Evolutionary conservation across 2,329 filamentous ascomycete genomes (phyloP), one percentile per base, ranked within the genome.

Genomic region (Oidium heveae): DNA sequence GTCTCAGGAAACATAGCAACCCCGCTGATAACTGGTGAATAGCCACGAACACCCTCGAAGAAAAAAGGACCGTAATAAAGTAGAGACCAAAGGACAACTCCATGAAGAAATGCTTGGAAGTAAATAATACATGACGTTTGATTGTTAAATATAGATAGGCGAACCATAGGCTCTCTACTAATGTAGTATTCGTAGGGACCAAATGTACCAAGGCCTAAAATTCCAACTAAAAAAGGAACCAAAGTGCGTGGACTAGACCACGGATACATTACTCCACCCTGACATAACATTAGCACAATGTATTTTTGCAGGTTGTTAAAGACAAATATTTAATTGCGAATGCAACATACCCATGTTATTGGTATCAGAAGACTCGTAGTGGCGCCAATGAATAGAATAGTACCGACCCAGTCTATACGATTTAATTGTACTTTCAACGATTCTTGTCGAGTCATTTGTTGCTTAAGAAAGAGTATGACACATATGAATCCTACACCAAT

Each of bases 351-450:
- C 81, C 70, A 79, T 2, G 77, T 77, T 2, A 82, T 63, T 0
- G 76, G 74, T 49, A 81, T 76, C 46, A 82, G 64, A 60, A 82
- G 74, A 32, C 71, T 72, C 0, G 76, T 76, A 13, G 72, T 69
- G 16, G 74, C 74, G 10, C 68, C 72, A 22, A 81, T 69, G 62
- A 84, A 83, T 2, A 84, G 61, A 0, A 73, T 58, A 5, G 74
- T 72, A 1, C 82, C 81, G 34, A 76, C 55, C 71, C 75, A 84
- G 62, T 85, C 80, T 18, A 84, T 71, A 6, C 71, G 69, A 37
- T 65, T 66, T 2, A 77, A 65, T 47, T 63, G 61, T 13, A 43
- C 51, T 13, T 54, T 10, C 2, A 59, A n/a, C 22, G 44, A 41
- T 13, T n/a, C 55, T 55, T 50, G 5, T 13, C 34, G 24, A 10